Base-by-base conservation (phyloP, 108 stramenopile genomes). In the Aurantiochytrium sp. region DNA sequence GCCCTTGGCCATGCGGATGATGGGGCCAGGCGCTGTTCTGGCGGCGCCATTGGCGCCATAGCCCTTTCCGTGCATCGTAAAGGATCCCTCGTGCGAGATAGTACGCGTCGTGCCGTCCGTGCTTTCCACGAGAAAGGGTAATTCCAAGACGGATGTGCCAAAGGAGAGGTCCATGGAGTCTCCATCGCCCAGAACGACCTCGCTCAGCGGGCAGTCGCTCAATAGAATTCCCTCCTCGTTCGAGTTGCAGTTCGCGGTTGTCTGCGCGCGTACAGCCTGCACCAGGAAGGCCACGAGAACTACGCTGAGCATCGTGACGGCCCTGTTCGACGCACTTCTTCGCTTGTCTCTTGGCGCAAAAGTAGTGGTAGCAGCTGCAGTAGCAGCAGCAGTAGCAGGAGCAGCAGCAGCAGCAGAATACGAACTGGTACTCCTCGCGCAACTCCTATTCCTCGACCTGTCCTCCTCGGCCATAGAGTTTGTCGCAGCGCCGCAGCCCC, bases 41-140 rank as follows among this genome's bases (percentile, higher is more conserved):
- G 76, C 76, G 23, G 49, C 76, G 76, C 76, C 76, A 35, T 83
- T 83, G 19, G 18, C 76, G n/a, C 76, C 76, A 23, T 53, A 83
- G 45, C 76, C 76, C 51, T 83, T 83, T 43, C 76, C 76, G 28
- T 83, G 10, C 76, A 83, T 83, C 25, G 45, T 83, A 53, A 83
- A 83, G 76, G 76, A 21, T 3, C 76, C 64, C 42, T 8, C 64
- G 25, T 69, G 64, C 42, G 64, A 16, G 14, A 69, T 69, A 4
- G 42, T 69, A 8, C 64, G 49, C 23, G 25, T 83, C 43, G n/a
- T 12, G 12, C 51, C 76, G 16, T 25, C 76, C 10, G 76, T 53
- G 51, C 25, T 25, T 45, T 83, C 76, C 0, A 47, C 51, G 16
- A 83, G 25, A 28, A 21, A 83, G 2, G 76, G 76, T 18, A 83